Evolutionary conservation across 2,329 filamentous ascomycete species (phyloP).

Genomic region (Kalmusia sp.): DNA sequence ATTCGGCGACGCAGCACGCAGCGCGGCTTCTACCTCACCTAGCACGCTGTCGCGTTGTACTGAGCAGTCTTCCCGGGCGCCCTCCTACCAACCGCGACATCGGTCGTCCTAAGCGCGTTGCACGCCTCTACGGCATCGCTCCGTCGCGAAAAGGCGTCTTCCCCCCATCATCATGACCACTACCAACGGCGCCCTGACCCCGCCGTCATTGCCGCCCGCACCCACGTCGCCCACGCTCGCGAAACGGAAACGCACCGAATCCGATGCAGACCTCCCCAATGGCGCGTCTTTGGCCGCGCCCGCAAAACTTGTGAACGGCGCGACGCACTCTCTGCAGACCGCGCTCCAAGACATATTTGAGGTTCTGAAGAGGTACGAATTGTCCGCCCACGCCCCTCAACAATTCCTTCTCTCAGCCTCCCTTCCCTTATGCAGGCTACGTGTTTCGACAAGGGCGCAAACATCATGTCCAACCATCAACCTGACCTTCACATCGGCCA

Average conservation of each 20-base stretch:
- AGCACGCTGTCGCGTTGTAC: constrained; percentile 20
- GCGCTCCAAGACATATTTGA: constrained; percentile 51
- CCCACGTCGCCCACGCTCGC: constrained; percentile 38
- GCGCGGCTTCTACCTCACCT: constrained; percentile 17
- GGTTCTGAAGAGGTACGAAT: constrained; percentile 49
- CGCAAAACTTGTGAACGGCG: constrained; percentile 19
- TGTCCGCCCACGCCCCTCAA: not conserved
- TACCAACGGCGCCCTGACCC: constrained; percentile 46
- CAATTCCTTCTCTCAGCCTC: not conserved
- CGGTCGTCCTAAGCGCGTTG: constrained; percentile 43
- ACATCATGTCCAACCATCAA: not conserved
- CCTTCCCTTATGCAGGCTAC: constrained; percentile 1
- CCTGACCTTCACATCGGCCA: not conserved
- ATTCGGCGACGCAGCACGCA: not conserved
- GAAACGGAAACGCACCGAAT: constrained; percentile 56
- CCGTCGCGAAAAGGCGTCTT: constrained; percentile 37
- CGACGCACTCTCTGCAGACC: constrained; percentile 36
- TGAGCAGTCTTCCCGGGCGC: constrained; percentile 17
- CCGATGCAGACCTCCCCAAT: constrained; percentile 34
- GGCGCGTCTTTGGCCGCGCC: constrained; percentile 35
- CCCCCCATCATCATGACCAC: constrained; percentile 41
- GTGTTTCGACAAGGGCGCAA: not conserved
- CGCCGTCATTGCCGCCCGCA: constrained; percentile 35
- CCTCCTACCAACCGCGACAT: constrained; percentile 3
- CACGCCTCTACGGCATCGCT: constrained; percentile 37